Conservation (phyloP, 2,329 filamentous ascomycete species). For the Colletotrichum falcatum region DNA sequence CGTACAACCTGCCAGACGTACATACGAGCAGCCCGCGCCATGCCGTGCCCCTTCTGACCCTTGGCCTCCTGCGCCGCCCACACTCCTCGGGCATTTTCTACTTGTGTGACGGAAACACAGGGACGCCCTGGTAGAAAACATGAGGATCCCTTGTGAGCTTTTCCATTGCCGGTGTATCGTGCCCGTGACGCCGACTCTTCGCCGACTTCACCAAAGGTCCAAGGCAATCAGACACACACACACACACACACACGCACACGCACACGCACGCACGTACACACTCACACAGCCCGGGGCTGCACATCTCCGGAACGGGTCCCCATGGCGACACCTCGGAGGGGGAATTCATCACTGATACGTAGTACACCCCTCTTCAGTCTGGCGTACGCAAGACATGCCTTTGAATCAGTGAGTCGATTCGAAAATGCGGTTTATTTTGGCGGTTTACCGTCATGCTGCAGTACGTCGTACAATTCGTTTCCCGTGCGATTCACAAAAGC, state of each 20-base stretch:
- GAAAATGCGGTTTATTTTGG: no score
- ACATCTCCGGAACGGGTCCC: neutral
- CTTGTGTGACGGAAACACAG: neutral
- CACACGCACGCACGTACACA: no score
- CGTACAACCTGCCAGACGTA: constrained; percentile 3
- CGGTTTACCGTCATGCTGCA: no score
- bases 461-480: neutral
- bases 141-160: neutral
- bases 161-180: neutral
- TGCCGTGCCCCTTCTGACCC: neutral
- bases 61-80: neutral
- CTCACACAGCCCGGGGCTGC: neutral
- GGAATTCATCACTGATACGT: neutral
- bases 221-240: neutral
- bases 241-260: no score
- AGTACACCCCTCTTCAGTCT: neutral
- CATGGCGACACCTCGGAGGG: neutral
- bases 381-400: no score
- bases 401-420: neutral
- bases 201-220: neutral
- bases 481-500: no score
- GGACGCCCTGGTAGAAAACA: neutral
- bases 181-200: neutral
- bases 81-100: constrained; percentile 2
- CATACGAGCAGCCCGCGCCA: neutral